Evolutionary conservation across 345 rosid species (phyloP).

Genomic region (Salix purpurea): DNA sequence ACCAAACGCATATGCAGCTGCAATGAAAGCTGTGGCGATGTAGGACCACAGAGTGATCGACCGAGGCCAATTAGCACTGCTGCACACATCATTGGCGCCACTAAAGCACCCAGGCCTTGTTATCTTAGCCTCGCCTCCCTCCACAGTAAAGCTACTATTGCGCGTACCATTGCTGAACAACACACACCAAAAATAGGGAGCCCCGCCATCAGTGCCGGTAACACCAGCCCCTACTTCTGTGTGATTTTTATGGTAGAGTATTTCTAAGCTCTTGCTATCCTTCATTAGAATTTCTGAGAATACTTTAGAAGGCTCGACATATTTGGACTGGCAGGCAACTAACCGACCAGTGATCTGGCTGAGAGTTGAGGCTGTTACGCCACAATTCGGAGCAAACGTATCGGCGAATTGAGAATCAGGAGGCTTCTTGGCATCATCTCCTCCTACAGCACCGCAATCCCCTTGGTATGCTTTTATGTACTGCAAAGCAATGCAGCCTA

Average conservation of each 20-base stretch:
- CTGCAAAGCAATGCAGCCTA: slow-evolving; percentile 73
- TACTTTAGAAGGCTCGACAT: slow-evolving; percentile 46
- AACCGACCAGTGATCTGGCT: slow-evolving; percentile 62
- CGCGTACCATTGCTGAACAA: slow-evolving; percentile 59
- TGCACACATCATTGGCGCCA: slow-evolving; percentile 65
- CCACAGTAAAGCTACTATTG: slow-evolving; percentile 52
- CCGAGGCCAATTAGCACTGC: slow-evolving; percentile 28
- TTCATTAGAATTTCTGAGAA: slow-evolving; percentile 51
- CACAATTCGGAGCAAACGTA: slow-evolving; percentile 66
- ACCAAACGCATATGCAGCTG: slow-evolving; percentile 24
- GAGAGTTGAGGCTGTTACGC: slow-evolving; percentile 44
- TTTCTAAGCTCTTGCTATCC: slow-evolving; percentile 48
- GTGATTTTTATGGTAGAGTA: slow-evolving; percentile 53
- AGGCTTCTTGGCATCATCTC: slow-evolving; percentile 60
- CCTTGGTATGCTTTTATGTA: slow-evolving; percentile 70
- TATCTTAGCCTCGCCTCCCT: slow-evolving; percentile 53
- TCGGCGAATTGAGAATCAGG: slow-evolving; percentile 47
- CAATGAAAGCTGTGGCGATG: slow-evolving; percentile 23
- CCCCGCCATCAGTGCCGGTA: slow-evolving; percentile 53
- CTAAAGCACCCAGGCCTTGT: slow-evolving; percentile 64
- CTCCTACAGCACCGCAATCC: slow-evolving; percentile 54
- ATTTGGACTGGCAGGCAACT: slow-evolving; percentile 54
- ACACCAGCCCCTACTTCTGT: slow-evolving; percentile 70
- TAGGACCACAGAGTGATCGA: slow-evolving; percentile 22
- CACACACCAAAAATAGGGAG: slow-evolving; percentile 74